These are phyloP conservation scores for Uronychia binucleata DNA, from an alignment of 73 alveolate species.

Conservation along the genomic window DNA sequence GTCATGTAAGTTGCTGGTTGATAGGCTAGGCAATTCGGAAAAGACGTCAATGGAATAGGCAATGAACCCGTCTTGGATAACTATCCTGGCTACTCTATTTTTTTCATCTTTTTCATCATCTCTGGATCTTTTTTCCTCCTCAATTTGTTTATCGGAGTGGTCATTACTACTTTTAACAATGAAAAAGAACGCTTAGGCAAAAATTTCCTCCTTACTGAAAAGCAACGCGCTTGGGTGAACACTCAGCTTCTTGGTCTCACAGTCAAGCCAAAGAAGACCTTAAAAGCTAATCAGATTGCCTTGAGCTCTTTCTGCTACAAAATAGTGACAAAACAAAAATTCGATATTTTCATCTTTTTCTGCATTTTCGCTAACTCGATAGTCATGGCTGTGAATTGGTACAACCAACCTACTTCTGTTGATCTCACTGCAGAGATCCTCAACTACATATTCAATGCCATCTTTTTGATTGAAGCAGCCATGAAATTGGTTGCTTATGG, in stretches of 20 bases:
- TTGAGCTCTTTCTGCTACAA: neutral
- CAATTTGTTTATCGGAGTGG: conserved; percentile 59
- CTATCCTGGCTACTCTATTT: neutral
- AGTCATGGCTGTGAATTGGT: conserved; percentile 28
- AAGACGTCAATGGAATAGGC: conserved; percentile 43
- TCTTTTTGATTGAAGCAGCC: conserved; percentile 59
- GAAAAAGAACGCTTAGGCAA: conserved; percentile 53
- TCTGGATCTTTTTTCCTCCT: conserved; percentile 24
- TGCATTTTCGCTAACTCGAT: conserved; percentile 32
- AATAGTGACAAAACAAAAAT: neutral
- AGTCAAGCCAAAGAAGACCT: conserved; percentile 3
- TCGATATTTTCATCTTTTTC: conserved; percentile 2
- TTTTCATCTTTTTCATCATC: conserved; percentile 24
- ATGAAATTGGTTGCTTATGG: conserved; percentile 65
- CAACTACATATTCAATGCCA: conserved; percentile 21
- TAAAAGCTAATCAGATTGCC: neutral
- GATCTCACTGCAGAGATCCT: conserved; percentile 1
- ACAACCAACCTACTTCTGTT: neutral
- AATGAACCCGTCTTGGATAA: conserved; percentile 3
- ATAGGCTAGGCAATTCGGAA: too few species aligned
- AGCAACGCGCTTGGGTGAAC: conserved; percentile 34
- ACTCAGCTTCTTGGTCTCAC: conserved; percentile 1
- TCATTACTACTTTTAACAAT: conserved; percentile 52
- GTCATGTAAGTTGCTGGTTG: conserved; percentile 32
- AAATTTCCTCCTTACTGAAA: conserved; percentile 14